Percentiles rank a stretch among this genome's conserved stretches.
phyloP scores from a whole-genome alignment of 2,329 filamentous ascomycete genomes.

The Rutstroemia sydowiana region DNA sequence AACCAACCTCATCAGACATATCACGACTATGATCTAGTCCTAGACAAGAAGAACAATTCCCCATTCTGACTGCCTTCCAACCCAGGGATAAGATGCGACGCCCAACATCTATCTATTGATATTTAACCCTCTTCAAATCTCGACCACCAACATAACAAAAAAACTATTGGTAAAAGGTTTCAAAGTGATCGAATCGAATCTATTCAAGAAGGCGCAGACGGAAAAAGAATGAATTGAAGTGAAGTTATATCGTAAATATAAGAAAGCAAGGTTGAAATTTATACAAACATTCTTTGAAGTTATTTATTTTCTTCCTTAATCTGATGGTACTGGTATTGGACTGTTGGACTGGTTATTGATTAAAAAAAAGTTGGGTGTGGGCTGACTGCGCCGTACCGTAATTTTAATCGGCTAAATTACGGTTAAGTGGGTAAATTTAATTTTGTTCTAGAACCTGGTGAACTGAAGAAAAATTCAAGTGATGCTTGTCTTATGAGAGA shows the following conservation, averaged over 20 bases:
- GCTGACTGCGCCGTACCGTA: background rate
- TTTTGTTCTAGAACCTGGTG: background rate
- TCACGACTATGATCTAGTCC: conserved; percentile 42
- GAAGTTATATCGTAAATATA: too few relatives aligned
- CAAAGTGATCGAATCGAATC: background rate
- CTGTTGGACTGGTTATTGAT: too few relatives aligned
- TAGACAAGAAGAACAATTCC: conserved; percentile 54
- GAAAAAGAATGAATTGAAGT: background rate
- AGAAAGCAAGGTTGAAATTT: background rate
- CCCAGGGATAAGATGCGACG: conserved; percentile 1
- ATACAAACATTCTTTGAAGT: too few relatives aligned
- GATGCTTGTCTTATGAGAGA: too few relatives aligned
- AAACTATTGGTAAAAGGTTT: background rate
- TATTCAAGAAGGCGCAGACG: background rate
- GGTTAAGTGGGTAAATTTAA: background rate
- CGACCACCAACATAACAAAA: background rate
- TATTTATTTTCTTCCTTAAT: too few relatives aligned
- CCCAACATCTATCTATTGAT: too few relatives aligned
- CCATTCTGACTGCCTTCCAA: conserved; percentile 37
- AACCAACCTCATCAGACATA: conserved; percentile 47
- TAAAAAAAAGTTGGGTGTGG: too few relatives aligned
- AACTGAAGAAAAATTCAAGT: too few relatives aligned
- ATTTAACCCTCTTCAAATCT: conserved; percentile 8
- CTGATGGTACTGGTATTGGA: too few relatives aligned
- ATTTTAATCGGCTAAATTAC: background rate